Base-by-base conservation (phyloP, 306 rosid species). In the Cucumis cinereus region DNA sequence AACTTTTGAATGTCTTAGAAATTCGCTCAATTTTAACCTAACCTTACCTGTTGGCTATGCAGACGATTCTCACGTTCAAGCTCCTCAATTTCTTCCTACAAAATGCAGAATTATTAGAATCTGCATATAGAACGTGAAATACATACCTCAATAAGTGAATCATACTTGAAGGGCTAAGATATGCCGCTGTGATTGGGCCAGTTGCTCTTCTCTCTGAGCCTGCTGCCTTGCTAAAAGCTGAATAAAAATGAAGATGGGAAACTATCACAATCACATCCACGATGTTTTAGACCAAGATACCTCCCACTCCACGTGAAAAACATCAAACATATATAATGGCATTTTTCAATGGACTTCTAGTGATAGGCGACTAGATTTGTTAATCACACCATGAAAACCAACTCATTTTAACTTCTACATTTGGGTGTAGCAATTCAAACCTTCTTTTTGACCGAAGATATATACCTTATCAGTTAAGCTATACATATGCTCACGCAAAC, bases 151-250 rank as follows among this genome's bases (percentile, higher is more conserved):
- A 80, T 40, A 64, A 73, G 20, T n/a, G 54, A 68, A 61, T 83
- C 93, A 74, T 85, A 95, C 99, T 84, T 92, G 97, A 84, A 95
- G 99, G n/a, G 97, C 98, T 79, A 92, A 87, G 76, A 95, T 95
- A 80, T 95, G 99, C 80, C 98, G 87, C 81, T 95, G 99, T 47
- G 99, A 90, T 75, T 89, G 96, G 81, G 96, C 84, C 74, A 95
- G 85, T 81, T 95, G 98, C 82, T 95, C 99, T 85, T 92, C 99
- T 80, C 98, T 90, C 77, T 95, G 99, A 20, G 98, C 99, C 86
- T 95, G 98, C 85, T 92, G 99, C 88, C 99, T 95, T 35, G 99
- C 99, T 86, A 95, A 81, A 82, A 92, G 55, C 99, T 95, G 93
- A 78, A 86, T 77, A 81, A 80, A 77, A 79, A 78, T 75, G 73